These are phyloP conservation scores for Deinandra increscens DNA, from an alignment of 129 eudicot species.

Conservation along the genomic window DNA sequence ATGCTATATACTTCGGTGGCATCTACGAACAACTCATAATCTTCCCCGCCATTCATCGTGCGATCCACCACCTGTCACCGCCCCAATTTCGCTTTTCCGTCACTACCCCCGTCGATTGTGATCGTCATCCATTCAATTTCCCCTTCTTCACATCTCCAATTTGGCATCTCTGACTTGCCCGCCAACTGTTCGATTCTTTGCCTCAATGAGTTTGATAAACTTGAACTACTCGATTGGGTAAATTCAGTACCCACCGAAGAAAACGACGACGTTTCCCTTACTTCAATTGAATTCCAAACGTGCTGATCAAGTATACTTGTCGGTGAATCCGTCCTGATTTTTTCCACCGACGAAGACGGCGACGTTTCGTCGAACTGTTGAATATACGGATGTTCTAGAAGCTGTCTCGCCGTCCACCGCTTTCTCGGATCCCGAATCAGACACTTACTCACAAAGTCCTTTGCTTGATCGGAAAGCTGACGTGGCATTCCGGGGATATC, in stretches of 20 bases:
- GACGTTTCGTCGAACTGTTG: slow-evolving; percentile 20
- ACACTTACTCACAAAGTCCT: slow-evolving; percentile 61
- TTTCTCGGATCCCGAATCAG: slow-evolving; percentile 42
- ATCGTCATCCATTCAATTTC: slow-evolving; percentile 56
- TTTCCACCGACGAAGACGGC: slow-evolving; percentile 1
- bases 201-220: slow-evolving; percentile 9
- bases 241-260: not conserved
- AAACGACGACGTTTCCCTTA: slow-evolving; percentile 17
- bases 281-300: slow-evolving; percentile 50
- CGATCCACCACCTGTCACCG: slow-evolving; percentile 36
- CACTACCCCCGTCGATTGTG: slow-evolving; percentile 29
- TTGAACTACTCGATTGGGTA: not conserved
- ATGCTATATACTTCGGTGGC: slow-evolving; percentile 21
- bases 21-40: slow-evolving; percentile 22
- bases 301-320: slow-evolving; percentile 73
- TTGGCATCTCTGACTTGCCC: slow-evolving; percentile 34
- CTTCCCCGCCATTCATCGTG: slow-evolving; percentile 25
- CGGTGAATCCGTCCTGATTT: slow-evolving; percentile 45
- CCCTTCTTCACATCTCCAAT: slow-evolving; percentile 45
- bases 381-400: slow-evolving; percentile 54
- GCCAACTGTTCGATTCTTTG: slow-evolving; percentile 43
- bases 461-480: slow-evolving; percentile 43
- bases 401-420: slow-evolving; percentile 69
- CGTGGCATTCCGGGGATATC: slow-evolving; percentile 57
- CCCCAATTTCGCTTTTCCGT: slow-evolving; percentile 13